Evolutionary conservation across 2,329 filamentous ascomycete genomes (phyloP), one percentile per base, ranked within the genome.

Genomic region (Xylariaceae sp.): DNA sequence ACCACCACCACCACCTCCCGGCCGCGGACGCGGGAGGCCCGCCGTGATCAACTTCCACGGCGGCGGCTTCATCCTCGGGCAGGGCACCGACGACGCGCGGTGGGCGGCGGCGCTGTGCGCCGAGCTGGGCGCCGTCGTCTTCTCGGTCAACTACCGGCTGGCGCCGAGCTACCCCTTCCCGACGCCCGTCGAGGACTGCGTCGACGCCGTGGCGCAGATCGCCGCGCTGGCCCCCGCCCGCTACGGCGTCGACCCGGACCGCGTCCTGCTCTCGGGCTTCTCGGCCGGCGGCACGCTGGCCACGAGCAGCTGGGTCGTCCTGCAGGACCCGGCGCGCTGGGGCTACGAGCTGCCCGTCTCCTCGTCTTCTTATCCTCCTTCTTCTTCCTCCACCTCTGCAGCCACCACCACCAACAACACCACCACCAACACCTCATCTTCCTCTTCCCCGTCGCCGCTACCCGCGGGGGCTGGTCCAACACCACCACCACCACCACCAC

Each of bases 31-130:
- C n/a, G n/a, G n/a, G n/a, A 33, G 65, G 31, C 65, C 75, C 1
- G 71, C 69, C 13, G 61, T 83, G 21, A 66, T 82, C 45, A 78
- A 80, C 50, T 77, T 80, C 47, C 78, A 83, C 46, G 77, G 77
- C 22, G 78, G 78, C 19, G 78, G 78, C 5, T 81, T 79, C 57
- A 72, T 77, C 9, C 59, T 80, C 14, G 78, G 78, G 9, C 65
- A 67, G 30, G 75, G 68, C 3, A 79, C 73, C 5, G 74, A 82
- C 47, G 77, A 81, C 46, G 67, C 73, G 12, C 65, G 72, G 27
- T 81, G 75, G 67, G 72, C 69, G 3, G 61, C 66, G 3, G 57
- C 64, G 11, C 68, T 77, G 12, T 59, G 72, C 34, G 55, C 65
- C 13, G 56, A 63, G 1, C 56, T 75, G 6, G 65, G 73, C 32